Conservation (phyloP, 164 flowering plant genomes). For the Piper longum region DNA sequence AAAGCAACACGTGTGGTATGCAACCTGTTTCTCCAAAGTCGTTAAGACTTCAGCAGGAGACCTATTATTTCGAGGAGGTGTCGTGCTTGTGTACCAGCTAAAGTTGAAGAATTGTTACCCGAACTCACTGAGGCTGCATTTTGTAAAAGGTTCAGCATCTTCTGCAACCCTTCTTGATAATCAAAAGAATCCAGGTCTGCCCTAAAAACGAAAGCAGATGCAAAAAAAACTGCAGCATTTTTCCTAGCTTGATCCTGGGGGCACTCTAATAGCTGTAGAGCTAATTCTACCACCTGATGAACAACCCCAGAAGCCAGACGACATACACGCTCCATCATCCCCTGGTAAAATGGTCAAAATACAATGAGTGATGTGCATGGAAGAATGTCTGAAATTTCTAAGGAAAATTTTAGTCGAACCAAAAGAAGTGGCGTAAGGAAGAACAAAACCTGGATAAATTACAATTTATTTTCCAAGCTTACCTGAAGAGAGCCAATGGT, state of each 20-base stretch:
- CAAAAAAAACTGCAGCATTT: conserved; percentile 84
- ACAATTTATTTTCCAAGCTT: conserved; percentile 1
- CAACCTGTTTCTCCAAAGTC: conserved; percentile 87
- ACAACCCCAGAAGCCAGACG: conserved; percentile 79
- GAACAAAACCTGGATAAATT: neutral
- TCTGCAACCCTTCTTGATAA: conserved; percentile 74
- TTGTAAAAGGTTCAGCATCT: conserved; percentile 52
- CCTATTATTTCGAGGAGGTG: conserved; percentile 60
- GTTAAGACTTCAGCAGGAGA: conserved; percentile 75
- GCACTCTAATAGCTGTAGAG: conserved; percentile 82
- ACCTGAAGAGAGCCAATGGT: conserved; percentile 98
- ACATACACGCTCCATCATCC: conserved; percentile 96
- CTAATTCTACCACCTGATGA: conserved; percentile 71
- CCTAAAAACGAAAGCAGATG: conserved; percentile 83
- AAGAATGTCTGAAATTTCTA: too few relatives aligned
- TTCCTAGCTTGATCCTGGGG: conserved; percentile 83
- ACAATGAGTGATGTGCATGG: neutral
- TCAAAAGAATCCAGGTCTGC: conserved; percentile 88
- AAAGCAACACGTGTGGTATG: conserved; percentile 87
- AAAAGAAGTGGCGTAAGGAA: neutral
- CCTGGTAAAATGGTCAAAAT: conserved; percentile 29
- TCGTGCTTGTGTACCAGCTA: conserved; percentile 28
- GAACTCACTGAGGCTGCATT: conserved; percentile 88
- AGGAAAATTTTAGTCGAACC: neutral
- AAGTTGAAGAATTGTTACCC: conserved; percentile 56